Base-by-base conservation (phyloP, 306 rosid species). In the Medicago ruthenica region DNA sequence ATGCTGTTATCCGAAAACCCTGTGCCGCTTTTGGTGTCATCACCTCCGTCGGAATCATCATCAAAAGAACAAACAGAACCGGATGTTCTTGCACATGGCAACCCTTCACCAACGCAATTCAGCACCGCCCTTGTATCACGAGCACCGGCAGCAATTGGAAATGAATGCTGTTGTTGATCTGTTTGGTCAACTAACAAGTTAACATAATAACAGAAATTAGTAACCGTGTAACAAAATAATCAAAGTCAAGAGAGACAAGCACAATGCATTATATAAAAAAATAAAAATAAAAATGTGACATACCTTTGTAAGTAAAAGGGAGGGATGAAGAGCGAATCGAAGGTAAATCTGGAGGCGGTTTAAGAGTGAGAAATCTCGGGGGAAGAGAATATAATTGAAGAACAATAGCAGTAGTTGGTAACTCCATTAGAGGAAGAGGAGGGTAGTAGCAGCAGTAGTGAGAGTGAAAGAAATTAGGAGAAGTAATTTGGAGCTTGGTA, bases 1-100 rank as follows among this genome's bases (percentile, higher is more conserved):
- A 83, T 81, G 21, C 51, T 75, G 70, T 83, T 70, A 73, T 89
- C 89, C 78, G 82, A 84, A 54, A 66, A 27, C 84, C 69, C 79
- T n/a, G 58, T 36, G 9, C 68, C 75, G n/a, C 72, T 83, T 59
- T 79, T 73, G 59, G 77, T 73, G 54, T 22, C 82, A 79, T 69
- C 76, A 75, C n/a, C 64, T 42, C 69, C 70, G 41, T 7, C 12
- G 9, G 76, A 14, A 51, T 71, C 81, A 51, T 71, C 82, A 51
- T 74, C 73, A 37, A 22, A 76, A 44, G 55, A 36, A 20, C 20
- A 31, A 34, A 45, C 55, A 71, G 80, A 50, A 44, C 22, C 44
- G 2, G 67, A 77, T 20, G 80, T 77, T 82, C 72, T 78, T 2
- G 82, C 74, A 70, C 62, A 70, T 0, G 80, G 59, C 31, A 64